Evolutionary conservation across 1,139 yeast species (phyloP), one percentile per base, ranked within the genome.

Genomic region (Geotrichum cucujoidarum): DNA sequence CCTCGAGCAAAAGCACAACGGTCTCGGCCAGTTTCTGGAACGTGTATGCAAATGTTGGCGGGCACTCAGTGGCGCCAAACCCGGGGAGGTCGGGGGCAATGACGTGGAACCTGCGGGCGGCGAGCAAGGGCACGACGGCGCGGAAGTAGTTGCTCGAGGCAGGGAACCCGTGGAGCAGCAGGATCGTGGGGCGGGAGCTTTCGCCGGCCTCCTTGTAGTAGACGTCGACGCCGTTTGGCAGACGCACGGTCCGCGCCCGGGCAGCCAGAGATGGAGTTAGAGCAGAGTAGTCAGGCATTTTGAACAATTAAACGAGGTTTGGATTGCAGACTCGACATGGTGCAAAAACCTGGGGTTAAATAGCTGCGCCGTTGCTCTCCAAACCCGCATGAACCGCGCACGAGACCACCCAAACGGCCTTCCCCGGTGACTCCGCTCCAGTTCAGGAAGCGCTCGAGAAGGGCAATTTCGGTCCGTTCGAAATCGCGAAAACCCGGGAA

Each of bases 41-140:
- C 2, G 63, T 61, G 44, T 57, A 63, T 14, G 54, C 49, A 50
- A 59, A 70, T 18, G 48, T 54, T 3, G 49, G 51, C 2, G 70
- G 65, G n/a, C 57, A 54, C 42, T 61, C 60, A 2, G 76, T 71
- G 43, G 58, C 63, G 1, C 77, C 77, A 55, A 61, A 73, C 1
- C 74, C 69, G 16, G 76, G 77, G 33, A 73, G 57, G 56, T 73
- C 76, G 1, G 77, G 76, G 3, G 76, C 76, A 51, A 73, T 50
- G 7, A 73, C 62, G 50, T 67, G 74, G 54, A 62, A 72, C 1
- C 32, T 29, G 10, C 63, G 53, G 6, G 66, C 55, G 4, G 69
- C 61, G 30, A 73, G 60, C 27, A 68, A 51, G 8, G 73, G 68
- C 40, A 72, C 69, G 52, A 73, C 51, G 38, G 63, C 55, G 38